Base-by-base conservation (phyloP, 768 basidiomycete genomes). In the Russula sp. region DNA sequence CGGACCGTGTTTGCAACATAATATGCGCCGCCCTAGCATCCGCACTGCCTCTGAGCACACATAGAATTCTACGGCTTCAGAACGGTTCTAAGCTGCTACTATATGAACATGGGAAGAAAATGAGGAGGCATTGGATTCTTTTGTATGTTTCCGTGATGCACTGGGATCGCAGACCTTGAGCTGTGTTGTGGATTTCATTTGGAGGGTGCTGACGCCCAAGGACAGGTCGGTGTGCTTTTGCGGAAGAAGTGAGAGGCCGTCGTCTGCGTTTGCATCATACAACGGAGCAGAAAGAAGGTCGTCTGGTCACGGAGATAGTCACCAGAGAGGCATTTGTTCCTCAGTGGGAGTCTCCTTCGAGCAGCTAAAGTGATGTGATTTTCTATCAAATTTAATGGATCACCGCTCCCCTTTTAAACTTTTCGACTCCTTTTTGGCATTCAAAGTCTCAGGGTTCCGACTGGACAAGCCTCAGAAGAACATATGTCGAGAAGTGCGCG, bases 381-480 rank as follows among this genome's bases (percentile, higher is more conserved):
- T 20, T n/a, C n/a, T 42, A 20, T 29, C 5, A 29, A 39, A n/a
- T 14, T n/a, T 35, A 16, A 35, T n/a, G n/a, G n/a, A n/a, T n/a
- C n/a, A 77, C 20, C 7, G 77, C 39, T 63, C 85, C 86, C 78
- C 84, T 84, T 73, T 87, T 89, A 65, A 86, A 75, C 36, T 82
- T 81, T 59, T 88, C 86, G 16, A 87, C 82, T 66, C 87, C 83
- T 48, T n/a, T 89, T 88, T 63, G 85, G 80, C n/a, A 58, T 80
- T 82, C 47, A 95, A 77, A 25, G 97, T 86, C 56, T 87, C 84
- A 69, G 83, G 90, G 48, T 84, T 83, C 35, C 88, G 84, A 68
- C 90, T 90, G 69, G 97, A 93, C n/a, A 98, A 85, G 96, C 96
- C 73, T 98, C 93, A 58, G 93, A 93, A 43, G 94, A 89, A 65